Evolutionary conservation across 208 protist genomes (phyloP), one percentile per base, ranked within the genome.

Genomic region (Wallacemonas sp.): DNA sequence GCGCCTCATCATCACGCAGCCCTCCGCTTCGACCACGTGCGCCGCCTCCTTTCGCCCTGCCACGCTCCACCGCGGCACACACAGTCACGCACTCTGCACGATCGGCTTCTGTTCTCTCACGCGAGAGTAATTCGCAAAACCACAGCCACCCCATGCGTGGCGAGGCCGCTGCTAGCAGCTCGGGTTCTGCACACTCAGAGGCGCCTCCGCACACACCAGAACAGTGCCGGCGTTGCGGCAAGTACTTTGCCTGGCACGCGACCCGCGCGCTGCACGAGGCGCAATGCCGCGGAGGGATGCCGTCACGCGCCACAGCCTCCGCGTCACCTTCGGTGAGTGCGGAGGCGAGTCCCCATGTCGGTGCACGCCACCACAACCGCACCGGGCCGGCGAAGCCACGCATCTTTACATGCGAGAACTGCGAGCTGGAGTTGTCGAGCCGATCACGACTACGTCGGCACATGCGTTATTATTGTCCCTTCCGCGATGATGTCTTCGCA

Each of bases 381-480:
- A 1, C 1, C 61, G 6, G 14, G 38, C 28, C 39, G 19, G 34
- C 24, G 28, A 12, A 22, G 19, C 38, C 26, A 30, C 51, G 55
- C 8, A 53, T 66, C 19, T 65, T 72, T 42, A 24, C 67, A 11
- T 95, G 89, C 53, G 70, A 76, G 15, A 78, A 88, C 49, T 95
- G 89, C 45, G 89, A 90, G 63, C 62, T 88, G 55, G 84, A 92
- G 64, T 65, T 93, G 24, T 70, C 75, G 53, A 85, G 70, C 41
- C 65, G 63, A n/a, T 26, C 72, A 15, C 85, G 87, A 42, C 73
- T 95, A 22, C 75, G 60, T 11, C 89, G 89, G 0, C 89, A 95
- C 51, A 53, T 72, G 62, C 61, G 62, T 19, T 91, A 87, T 66
- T 88, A 82, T 69, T 95, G 89, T 38, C 89, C 89, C 17, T 95